Percentiles rank a stretch among this genome's conserved stretches.
Evolutionary conservation across 352 stramenopile species (phyloP).

Genomic region (Globisporangium okanoganense): DNA sequence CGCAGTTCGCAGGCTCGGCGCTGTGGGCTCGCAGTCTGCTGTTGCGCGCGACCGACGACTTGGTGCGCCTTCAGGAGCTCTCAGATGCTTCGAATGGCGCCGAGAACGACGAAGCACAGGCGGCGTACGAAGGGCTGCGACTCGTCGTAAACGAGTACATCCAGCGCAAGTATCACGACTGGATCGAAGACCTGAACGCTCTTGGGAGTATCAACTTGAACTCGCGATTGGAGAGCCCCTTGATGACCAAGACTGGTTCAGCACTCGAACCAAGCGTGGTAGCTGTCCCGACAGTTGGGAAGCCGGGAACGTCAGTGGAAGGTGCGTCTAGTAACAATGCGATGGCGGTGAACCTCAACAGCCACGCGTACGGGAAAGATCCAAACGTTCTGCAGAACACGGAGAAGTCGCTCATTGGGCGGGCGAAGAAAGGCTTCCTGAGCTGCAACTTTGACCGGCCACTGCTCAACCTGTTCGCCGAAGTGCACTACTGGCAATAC

Average conservation of each 20-base stretch:
- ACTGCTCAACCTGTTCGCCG: slow-evolving; percentile 90
- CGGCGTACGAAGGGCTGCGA: slow-evolving; percentile 65
- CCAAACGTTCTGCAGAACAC: slow-evolving; percentile 68
- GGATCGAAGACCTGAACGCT: slow-evolving; percentile 85
- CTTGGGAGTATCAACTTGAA: slow-evolving; percentile 75
- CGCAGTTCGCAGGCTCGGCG: slow-evolving; percentile 89
- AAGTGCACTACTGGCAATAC: slow-evolving; percentile 91
- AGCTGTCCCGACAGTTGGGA: slow-evolving; percentile 7
- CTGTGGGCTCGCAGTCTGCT: slow-evolving; percentile 91
- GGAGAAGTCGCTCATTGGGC: slow-evolving; percentile 75
- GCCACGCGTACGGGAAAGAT: slow-evolving; percentile 32
- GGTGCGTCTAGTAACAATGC: not conserved
- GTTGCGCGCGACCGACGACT: slow-evolving; percentile 70
- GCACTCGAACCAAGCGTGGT: slow-evolving; percentile 13
- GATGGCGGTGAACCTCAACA: slow-evolving; percentile 33
- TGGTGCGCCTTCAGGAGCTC: slow-evolving; percentile 68
- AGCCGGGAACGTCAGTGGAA: not conserved
- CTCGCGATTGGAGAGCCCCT: slow-evolving; percentile 76
- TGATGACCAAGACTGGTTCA: slow-evolving; percentile 77
- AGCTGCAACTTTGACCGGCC: slow-evolving; percentile 95
- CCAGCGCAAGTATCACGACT: slow-evolving; percentile 89
- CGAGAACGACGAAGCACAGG: slow-evolving; percentile 80
- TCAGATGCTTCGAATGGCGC: slow-evolving; percentile 60
- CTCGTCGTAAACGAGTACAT: slow-evolving; percentile 89
- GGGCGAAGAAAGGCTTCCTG: slow-evolving; percentile 82